These are phyloP conservation scores for Aspergillus pseudoterreus DNA, from an alignment of 2,329 filamentous ascomycete genomes.

Conservation along the genomic window DNA sequence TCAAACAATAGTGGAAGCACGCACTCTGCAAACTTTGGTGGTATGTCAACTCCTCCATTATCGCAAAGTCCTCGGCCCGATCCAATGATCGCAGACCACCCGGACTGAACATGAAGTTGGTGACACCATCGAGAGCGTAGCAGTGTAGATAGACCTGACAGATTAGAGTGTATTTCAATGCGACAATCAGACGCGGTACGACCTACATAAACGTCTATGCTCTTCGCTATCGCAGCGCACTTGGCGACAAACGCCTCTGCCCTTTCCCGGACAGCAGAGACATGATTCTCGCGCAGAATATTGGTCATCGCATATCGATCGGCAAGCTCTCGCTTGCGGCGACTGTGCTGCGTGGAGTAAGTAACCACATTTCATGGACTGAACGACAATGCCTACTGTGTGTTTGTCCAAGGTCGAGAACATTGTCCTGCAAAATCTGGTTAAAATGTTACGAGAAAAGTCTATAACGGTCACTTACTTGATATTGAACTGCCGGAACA, in stretches of 20 bases:
- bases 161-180: not conserved
- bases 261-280: constrained; percentile 57
- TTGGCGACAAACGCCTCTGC: constrained; percentile 54
- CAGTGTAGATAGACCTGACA: constrained; percentile 52
- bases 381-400: too few species aligned
- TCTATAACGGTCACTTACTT: constrained; percentile 10
- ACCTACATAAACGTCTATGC: constrained; percentile 59
- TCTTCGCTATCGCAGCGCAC: constrained; percentile 46
- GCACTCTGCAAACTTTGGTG: constrained; percentile 65
- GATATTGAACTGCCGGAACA: constrained; percentile 32
- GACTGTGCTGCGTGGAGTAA: constrained; percentile 51
- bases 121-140: constrained; percentile 67
- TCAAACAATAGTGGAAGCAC: constrained; percentile 18
- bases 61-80: constrained; percentile 53
- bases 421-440: constrained; percentile 8
- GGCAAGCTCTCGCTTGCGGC: constrained; percentile 60
- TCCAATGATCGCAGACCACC: constrained; percentile 60
- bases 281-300: constrained; percentile 53
- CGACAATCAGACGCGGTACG: constrained; percentile 14
- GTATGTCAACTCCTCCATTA: constrained; percentile 67
- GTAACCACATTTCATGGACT: not conserved
- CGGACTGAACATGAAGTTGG: constrained; percentile 67
- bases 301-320: constrained; percentile 68
- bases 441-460: not conserved
- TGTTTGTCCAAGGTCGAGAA: constrained; percentile 16